A percentile compares a stretch with the other conserved stretches of the same genome.
phyloP scores from a whole-genome alignment of 331 rosid genomes.

The Pyrus hybrid region DNA sequence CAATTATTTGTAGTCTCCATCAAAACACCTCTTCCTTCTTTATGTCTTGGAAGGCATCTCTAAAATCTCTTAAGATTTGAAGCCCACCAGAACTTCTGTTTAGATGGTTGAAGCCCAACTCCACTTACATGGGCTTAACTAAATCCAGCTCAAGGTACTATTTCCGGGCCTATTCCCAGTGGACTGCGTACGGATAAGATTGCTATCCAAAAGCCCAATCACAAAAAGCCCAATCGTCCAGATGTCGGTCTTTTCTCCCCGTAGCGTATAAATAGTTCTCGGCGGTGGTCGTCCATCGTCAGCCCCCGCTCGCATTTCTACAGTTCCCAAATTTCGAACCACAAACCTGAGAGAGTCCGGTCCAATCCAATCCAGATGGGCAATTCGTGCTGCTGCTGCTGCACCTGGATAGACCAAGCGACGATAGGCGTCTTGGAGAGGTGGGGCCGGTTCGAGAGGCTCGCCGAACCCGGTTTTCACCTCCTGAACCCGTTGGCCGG shows the following conservation, averaged over 20 bases:
- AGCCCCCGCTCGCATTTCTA: background rate
- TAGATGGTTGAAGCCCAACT: background rate
- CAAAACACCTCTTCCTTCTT: no score
- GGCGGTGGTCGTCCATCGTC: background rate
- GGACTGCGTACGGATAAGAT: background rate
- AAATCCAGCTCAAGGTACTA: background rate
- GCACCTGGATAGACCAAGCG: conserved; percentile 62
- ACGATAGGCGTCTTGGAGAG: conserved; percentile 62
- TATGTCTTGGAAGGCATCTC: background rate
- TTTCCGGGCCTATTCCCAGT: no score
- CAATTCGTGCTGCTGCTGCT: conserved; percentile 34
- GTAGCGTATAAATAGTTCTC: background rate
- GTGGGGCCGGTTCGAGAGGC: conserved; percentile 78
- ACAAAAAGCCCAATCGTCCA: background rate
- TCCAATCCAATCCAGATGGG: conserved; percentile 34
- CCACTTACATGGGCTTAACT: background rate
- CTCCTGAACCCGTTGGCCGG: conserved; percentile 80
- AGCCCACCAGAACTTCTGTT: background rate
- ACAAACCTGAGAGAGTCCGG: background rate
- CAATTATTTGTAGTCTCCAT: no score
- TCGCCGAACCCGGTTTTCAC: conserved; percentile 80
- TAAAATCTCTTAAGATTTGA: background rate
- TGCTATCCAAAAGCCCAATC: no score
- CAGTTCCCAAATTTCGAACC: background rate
- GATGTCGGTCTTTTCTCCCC: background rate